Base-by-base conservation (phyloP, 441 rosid species). In the Capsella rubella region DNA sequence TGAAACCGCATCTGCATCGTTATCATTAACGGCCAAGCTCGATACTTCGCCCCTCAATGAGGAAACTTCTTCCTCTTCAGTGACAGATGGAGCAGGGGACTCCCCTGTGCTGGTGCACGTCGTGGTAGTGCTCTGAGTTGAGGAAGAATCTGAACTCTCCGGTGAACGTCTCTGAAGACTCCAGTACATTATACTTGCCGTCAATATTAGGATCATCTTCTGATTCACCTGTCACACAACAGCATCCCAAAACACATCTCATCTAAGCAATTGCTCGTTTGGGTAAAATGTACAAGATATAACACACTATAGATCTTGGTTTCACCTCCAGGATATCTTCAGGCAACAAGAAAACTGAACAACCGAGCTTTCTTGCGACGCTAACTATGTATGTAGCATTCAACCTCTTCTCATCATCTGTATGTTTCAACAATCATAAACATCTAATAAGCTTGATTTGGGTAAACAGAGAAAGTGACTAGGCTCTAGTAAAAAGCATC, bases 301-400 rank as follows among this genome's bases (percentile, higher is more conserved):
- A 47, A 8, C 16, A 39, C 29, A 28, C 9, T 42, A 60, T 49
- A 51, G 31, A 21, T 14, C 46, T 5, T 4, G 46, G 67, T 32
- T 59, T 60, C 29, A 76, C 79, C 79, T 91, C 98, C 64, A 87
- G 79, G 68, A 93, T 87, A 77, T 93, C 98, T 78, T 93, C 98
- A 3, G 98, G 97, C 71, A 93, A 76, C 84, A 91, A 84, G 86
- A 93, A 93, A 79, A 93, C 87, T 31, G 98, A 91, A 78, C 98
- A 93, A 15, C 98, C 98, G 2, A 91, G 88, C 83, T 93, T 93
- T 70, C 98, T 84, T 15, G 98, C 95, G 8, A 90, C 94, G 13
- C 96, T 92, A 59, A 92, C 84, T 78, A 86, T 87, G 79, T 92
- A 92, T 4, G 95, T 92, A 40, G 97, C 96, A 61, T 93, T 93